A percentile compares a stretch with the other conserved stretches of the same genome.
These are phyloP conservation scores for Adansonia madagascariensis DNA, from an alignment of 441 rosid species.

Conservation along the genomic window DNA sequence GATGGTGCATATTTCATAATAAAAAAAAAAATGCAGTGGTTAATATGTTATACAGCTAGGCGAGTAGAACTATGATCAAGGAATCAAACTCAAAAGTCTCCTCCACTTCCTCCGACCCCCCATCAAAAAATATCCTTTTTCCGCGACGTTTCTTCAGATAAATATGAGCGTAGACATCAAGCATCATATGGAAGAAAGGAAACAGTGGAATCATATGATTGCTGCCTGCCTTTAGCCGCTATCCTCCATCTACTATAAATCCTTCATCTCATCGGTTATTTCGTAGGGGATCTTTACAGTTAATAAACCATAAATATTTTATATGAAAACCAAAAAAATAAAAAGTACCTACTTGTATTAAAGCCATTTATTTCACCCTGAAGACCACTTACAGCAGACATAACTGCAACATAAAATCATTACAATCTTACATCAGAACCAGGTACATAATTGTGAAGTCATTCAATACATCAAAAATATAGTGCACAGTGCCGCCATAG, in stretches of 20 bases:
- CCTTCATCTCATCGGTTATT: constrained; percentile 1
- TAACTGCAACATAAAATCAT: constrained; percentile 60
- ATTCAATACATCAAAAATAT: background rate
- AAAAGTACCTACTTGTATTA: constrained; percentile 65
- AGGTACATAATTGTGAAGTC: background rate
- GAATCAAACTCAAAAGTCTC: background rate
- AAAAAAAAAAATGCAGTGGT: background rate
- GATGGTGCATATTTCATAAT: background rate
- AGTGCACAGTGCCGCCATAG: background rate
- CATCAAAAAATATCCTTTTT: background rate
- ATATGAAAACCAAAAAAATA: constrained; percentile 25
- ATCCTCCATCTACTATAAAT: background rate
- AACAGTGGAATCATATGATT: background rate
- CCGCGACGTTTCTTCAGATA: background rate
- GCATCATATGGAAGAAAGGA: background rate
- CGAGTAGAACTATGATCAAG: background rate
- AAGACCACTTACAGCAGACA: constrained; percentile 97
- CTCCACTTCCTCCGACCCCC: background rate
- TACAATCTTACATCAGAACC: constrained; percentile 20
- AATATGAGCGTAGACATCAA: background rate
- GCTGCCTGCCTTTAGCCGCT: background rate
- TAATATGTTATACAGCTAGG: constrained; percentile 1
- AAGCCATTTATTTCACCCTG: constrained; percentile 74
- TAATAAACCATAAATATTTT: constrained; percentile 4
- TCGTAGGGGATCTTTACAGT: background rate